phyloP scores from a whole-genome alignment of 305 asterid genomes.

The Fraxinus latifolia region DNA sequence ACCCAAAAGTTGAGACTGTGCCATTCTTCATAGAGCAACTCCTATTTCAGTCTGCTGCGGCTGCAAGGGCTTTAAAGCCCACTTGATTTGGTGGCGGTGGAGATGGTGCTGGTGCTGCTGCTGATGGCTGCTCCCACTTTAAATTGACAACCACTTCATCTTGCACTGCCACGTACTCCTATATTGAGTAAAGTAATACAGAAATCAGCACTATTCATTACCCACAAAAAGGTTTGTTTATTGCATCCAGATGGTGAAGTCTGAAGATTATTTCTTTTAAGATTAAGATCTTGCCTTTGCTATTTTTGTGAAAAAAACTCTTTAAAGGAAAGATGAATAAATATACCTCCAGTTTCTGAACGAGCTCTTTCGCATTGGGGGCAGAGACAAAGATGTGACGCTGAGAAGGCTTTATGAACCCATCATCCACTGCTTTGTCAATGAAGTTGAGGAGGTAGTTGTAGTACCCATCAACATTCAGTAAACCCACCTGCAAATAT shows the following conservation, averaged over 20 bases:
- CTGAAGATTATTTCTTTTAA: slow-evolving; percentile 21
- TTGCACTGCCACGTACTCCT: slow-evolving; percentile 51
- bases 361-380: slow-evolving; percentile 27
- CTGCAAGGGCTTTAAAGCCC: slow-evolving; percentile 28
- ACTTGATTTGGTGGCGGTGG: slow-evolving; percentile 16
- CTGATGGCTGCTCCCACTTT: slow-evolving; percentile 31
- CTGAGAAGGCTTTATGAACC: slow-evolving; percentile 29
- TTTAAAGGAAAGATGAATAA: background rate
- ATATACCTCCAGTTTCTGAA: slow-evolving; percentile 32
- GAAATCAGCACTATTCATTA: background rate
- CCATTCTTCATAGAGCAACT: slow-evolving; percentile 26
- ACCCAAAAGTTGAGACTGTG: background rate
- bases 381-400: slow-evolving; percentile 37
- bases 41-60: slow-evolving; percentile 21
- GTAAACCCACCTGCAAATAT: slow-evolving; percentile 28
- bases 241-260: slow-evolving; percentile 2
- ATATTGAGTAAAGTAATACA: background rate
- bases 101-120: background rate
- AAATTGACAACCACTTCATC: slow-evolving; percentile 43
- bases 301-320: slow-evolving; percentile 33
- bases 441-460: slow-evolving; percentile 31
- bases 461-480: slow-evolving; percentile 40
- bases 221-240: background rate
- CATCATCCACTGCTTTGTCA: slow-evolving; percentile 37
- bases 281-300: slow-evolving; percentile 23